Percentiles rank a stretch among this genome's conserved stretches.
These are phyloP conservation scores for Porogramme epimiltina DNA, from an alignment of 1,284 basidiomycete genomes.

Conservation along the genomic window DNA sequence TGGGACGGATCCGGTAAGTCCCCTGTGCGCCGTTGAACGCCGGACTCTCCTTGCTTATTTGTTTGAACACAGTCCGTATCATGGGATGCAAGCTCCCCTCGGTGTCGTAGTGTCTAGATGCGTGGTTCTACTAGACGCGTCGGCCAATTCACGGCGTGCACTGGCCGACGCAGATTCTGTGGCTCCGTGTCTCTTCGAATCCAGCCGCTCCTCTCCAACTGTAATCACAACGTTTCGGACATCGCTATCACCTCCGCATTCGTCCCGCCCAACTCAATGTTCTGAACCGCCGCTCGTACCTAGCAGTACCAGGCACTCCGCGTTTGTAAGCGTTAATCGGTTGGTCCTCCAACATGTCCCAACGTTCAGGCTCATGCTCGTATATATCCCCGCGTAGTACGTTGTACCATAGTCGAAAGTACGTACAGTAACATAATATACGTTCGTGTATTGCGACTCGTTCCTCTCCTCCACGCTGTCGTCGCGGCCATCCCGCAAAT, in stretches of 20 bases:
- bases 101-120: constrained; percentile 12
- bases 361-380: constrained; percentile 6
- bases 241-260: no score
- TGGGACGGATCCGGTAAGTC: constrained; percentile 71
- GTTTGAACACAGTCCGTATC: constrained; percentile 39
- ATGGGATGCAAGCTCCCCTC: constrained; percentile 45
- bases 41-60: no score
- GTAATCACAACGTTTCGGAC: no score
- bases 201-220: no score
- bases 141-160: no score
- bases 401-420: constrained; percentile 22
- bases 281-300: no score
- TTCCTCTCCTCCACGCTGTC: not conserved
- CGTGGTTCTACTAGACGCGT: no score
- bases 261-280: not conserved
- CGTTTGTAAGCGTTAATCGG: not conserved
- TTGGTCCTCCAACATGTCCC: not conserved
- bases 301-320: no score
- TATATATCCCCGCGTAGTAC: constrained; percentile 14
- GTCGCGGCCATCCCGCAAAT: no score
- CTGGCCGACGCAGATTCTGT: no score
- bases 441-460: constrained; percentile 12
- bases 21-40: not conserved
- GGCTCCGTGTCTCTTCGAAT: no score
- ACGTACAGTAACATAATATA: constrained; percentile 12